Conservation (phyloP, 352 stramenopile genomes). For the Globisporangium barbulae region DNA sequence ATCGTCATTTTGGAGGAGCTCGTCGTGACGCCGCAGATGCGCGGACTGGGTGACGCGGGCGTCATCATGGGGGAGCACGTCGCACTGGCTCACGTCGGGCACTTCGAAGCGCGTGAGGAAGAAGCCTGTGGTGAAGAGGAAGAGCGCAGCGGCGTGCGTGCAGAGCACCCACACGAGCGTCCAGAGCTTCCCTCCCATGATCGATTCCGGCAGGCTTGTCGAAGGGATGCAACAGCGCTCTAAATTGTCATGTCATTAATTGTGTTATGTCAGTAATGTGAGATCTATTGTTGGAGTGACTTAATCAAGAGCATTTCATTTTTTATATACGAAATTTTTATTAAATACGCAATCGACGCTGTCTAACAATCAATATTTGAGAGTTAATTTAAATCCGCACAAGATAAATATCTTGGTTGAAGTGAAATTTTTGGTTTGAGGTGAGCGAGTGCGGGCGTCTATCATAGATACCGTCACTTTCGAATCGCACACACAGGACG, state of each 20-base stretch:
- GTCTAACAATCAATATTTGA: too few species aligned
- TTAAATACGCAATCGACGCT: too few species aligned
- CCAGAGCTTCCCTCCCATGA: not conserved
- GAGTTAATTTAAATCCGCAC: not conserved
- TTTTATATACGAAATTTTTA: not conserved
- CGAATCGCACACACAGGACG: not conserved
- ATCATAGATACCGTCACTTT: not conserved
- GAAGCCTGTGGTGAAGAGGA: slow-evolving; percentile 85
- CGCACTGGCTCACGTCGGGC: slow-evolving; percentile 59
- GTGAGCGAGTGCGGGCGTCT: not conserved
- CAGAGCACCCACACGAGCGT: slow-evolving; percentile 33
- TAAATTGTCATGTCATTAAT: not conserved
- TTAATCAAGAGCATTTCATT: not conserved
- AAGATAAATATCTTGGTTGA: not conserved
- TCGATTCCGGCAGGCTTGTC: not conserved
- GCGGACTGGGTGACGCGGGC: not conserved
- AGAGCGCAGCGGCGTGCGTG: slow-evolving; percentile 54
- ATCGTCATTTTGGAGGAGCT: slow-evolving; percentile 7
- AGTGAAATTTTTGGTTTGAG: slow-evolving; percentile 3
- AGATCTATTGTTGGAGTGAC: not conserved
- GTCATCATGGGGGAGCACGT: slow-evolving; percentile 20
- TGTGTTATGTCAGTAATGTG: not conserved
- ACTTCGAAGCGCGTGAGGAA: slow-evolving; percentile 90
- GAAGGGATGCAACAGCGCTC: not conserved
- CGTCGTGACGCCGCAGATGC: slow-evolving; percentile 1